Base-by-base conservation (phyloP, 495 filamentous ascomycete species). In the Penicillium roqueforti region DNA sequence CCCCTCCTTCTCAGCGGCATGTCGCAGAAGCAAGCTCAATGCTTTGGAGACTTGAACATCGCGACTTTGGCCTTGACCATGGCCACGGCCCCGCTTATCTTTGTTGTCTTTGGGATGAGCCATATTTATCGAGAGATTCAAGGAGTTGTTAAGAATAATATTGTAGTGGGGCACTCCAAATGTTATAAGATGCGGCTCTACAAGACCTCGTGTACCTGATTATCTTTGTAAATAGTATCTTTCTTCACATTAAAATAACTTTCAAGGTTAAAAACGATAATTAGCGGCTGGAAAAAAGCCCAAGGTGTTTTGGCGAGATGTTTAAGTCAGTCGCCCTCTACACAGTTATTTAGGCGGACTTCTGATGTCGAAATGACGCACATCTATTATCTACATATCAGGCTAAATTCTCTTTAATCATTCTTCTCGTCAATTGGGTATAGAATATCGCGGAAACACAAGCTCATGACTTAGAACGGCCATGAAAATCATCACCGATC, bases 1-100 rank as follows among this genome's bases (percentile, higher is more conserved):
- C 0, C 89, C 88, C 60, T 90, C 90, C 49, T 82, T 83, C 56
- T 82, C 77, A 6, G 95, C 93, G 42, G 85, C 89, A 68, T 98
- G 93, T 20, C 93, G 80, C 16, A 98, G 78, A 1, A 96, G 73
- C 58, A 78, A 82, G 52, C 84, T 88, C 47, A 97, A 67, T 23
- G 89, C 86, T 65, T 91, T 95, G 7, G 90, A 96, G 43, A 97
- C 77, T 29, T 76, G 75, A 8, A 87, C 78, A 38, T 87, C 81
- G 29, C 89, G 69, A 31, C 63, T 54, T 26, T 72, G 23, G 68
- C 55, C 55, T 48, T 55, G 48, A 11, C 62, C 67, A 31, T 51
- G 46, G n/a, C 55, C 55, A 22, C 59, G 50, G 20, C 42, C 32
- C 8, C 41, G 54, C 22, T 51, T 60, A 8, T 65, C 58, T 43